Base-by-base conservation (phyloP, 257 asterid species). In the Solanum neorickii region DNA sequence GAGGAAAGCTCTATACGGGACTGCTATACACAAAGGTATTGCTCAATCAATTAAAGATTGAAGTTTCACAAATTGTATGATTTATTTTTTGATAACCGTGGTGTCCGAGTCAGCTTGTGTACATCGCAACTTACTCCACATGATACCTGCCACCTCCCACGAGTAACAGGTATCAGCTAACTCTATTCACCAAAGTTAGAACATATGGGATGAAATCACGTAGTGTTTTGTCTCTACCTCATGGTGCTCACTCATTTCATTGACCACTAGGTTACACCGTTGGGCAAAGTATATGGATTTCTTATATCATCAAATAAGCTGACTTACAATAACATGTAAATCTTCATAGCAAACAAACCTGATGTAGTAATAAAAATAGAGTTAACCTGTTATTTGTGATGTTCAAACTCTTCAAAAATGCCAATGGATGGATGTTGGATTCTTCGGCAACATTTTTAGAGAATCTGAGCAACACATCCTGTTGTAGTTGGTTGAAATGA, bases 1-100 rank as follows among this genome's bases (percentile, higher is more conserved):
- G 86, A 90, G 96, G 49, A 92, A 90, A 77, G 92, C 94, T 44
- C 88, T 93, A 16, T 91, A 92, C 86, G 94, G 90, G 80, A 85
- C 65, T 83, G 60, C 65, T 42, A 85, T 31, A 46, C 68, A 29
- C 31, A 85, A 85, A 70, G 83, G 87, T 85, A 14, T 20, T 20
- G 21, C 60, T 12, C 21, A 44, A 80, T 35, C 2, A 42, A 42
- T 39, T 23, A 39, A 73, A 37, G 49, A 73, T 37, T 73, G 5
- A 35, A 5, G 31, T 10, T 73, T 12, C 5, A 5, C 25, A 21
- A 1, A 37, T 73, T 20, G 82, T 5, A 12, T 65, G 66, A 56
- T 56, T 56, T 20, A 20, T 56, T 56, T 20, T 56, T 56, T 65
- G 72, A 65, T 65, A 65, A 65, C 1, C 16, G 0, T 65, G 72